Percentiles rank a stretch among this genome's conserved stretches.
Conservation (phyloP, 306 rosid genomes). For the Astragalus glycyphyllos region DNA sequence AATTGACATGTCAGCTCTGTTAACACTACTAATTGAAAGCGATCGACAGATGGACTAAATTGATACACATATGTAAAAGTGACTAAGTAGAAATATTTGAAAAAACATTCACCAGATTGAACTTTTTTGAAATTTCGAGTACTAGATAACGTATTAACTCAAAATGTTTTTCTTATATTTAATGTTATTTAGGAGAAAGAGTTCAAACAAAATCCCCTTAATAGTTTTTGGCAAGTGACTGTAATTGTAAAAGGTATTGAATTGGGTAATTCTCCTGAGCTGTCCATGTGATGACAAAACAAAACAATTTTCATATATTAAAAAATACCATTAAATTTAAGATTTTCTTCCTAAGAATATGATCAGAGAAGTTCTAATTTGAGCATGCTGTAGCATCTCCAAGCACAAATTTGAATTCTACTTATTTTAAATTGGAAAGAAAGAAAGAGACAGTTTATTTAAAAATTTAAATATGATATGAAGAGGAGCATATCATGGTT, state of each 20-base stretch:
- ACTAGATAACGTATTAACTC: too few species aligned
- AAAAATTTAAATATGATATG: neutral
- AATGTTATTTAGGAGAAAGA: neutral
- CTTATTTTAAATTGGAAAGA: neutral
- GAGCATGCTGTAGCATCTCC: neutral
- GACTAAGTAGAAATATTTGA: too few species aligned
- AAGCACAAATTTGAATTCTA: slow-evolving; percentile 25
- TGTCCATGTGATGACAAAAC: neutral
- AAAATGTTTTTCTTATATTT: neutral
- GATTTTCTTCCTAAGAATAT: slow-evolving; percentile 25
- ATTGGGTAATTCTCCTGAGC: neutral
- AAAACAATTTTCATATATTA: neutral
- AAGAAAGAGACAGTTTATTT: neutral
- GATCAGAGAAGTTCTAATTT: neutral
- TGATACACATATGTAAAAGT: too few species aligned
- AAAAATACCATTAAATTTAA: neutral
- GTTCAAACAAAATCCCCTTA: neutral
- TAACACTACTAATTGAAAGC: too few species aligned
- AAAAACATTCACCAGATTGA: too few species aligned
- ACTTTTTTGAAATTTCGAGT: too few species aligned
- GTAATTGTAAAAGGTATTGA: neutral
- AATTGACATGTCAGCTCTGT: too few species aligned
- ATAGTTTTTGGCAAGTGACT: neutral
- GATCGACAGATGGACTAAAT: too few species aligned
- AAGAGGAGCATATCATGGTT: slow-evolving; percentile 6